phyloP scores from a whole-genome alignment of 768 basidiomycete species.

The Phaeotremella skinneri region DNA sequence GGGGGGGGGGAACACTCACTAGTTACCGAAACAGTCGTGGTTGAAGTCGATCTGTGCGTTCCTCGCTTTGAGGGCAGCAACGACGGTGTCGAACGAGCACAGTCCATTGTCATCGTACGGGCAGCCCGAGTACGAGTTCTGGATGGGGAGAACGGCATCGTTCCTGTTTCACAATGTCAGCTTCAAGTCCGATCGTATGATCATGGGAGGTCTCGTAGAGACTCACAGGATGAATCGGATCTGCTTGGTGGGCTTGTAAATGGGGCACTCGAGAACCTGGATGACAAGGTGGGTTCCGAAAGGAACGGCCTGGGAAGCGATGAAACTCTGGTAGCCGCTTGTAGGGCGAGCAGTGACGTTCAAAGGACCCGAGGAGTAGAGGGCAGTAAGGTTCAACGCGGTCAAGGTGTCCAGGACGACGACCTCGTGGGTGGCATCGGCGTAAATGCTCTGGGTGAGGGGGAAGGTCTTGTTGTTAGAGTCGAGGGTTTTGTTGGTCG shows the following conservation, averaged over 20 bases:
- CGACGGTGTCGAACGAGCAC: slow-evolving; percentile 51
- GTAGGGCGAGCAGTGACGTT: slow-evolving; percentile 56
- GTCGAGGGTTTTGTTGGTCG: slow-evolving; percentile 49
- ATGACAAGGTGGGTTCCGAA: slow-evolving; percentile 61
- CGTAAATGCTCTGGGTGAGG: slow-evolving; percentile 60
- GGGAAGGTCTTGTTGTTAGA: slow-evolving; percentile 46
- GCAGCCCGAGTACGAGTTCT: slow-evolving; percentile 44
- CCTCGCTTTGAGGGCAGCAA: slow-evolving; percentile 44
- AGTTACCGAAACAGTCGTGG: slow-evolving; percentile 60
- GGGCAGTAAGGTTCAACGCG: slow-evolving; percentile 74
- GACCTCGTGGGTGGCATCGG: slow-evolving; percentile 77
- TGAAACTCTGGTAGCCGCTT: slow-evolving; percentile 60
- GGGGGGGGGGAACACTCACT: slow-evolving; percentile 52
- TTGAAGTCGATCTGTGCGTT: slow-evolving; percentile 51
- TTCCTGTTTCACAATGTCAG: slow-evolving; percentile 50
- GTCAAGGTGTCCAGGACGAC: slow-evolving; percentile 83
- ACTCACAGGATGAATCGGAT: slow-evolving; percentile 56
- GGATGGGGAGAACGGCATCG: slow-evolving; percentile 53
- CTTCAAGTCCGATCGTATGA: slow-evolving; percentile 43
- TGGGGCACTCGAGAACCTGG: slow-evolving; percentile 56
- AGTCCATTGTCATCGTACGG: slow-evolving; percentile 49
- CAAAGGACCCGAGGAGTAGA: slow-evolving; percentile 71
- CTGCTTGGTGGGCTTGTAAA: slow-evolving; percentile 37
- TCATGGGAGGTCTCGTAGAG: slow-evolving; percentile 10
- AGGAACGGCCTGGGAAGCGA: slow-evolving; percentile 51